A percentile compares a stretch with the other conserved stretches of the same genome.
phyloP scores from a whole-genome alignment of 352 stramenopile species.

The Phytophthora cryptogea region DNA sequence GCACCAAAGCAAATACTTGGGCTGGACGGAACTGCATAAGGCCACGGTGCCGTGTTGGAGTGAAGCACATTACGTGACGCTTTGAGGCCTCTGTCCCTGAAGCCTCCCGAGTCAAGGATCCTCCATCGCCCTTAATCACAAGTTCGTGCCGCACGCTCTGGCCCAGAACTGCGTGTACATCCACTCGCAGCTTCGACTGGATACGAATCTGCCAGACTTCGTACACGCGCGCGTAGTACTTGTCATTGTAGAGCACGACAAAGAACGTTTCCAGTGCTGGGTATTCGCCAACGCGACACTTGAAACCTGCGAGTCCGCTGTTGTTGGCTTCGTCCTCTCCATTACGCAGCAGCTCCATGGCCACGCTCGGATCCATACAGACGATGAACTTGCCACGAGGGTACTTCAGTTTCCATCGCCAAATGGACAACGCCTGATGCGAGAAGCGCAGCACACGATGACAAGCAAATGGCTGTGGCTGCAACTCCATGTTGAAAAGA shows the following conservation, averaged over 20 bases:
- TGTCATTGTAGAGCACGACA: slow-evolving; percentile 89
- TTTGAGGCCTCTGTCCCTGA: slow-evolving; percentile 20
- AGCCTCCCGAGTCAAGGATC: slow-evolving; percentile 21
- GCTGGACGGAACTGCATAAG: slow-evolving; percentile 78
- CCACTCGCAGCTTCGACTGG: slow-evolving; percentile 77
- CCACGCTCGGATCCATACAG: slow-evolving; percentile 73
- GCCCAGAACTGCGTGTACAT: slow-evolving; percentile 87
- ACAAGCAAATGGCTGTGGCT: slow-evolving; percentile 76
- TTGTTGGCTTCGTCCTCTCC: slow-evolving; percentile 22
- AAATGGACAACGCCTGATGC: slow-evolving; percentile 57
- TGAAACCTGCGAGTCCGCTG: slow-evolving; percentile 50
- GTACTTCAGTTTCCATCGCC: slow-evolving; percentile 57
- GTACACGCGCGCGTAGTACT: slow-evolving; percentile 76
- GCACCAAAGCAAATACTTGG: slow-evolving; percentile 86
- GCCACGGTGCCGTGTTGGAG: slow-evolving; percentile 38
- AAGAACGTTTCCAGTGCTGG: slow-evolving; percentile 91
- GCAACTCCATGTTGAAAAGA: slow-evolving; percentile 87
- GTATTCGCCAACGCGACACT: slow-evolving; percentile 88
- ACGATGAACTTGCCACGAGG: slow-evolving; percentile 61
- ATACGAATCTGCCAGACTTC: slow-evolving; percentile 87
- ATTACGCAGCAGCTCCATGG: slow-evolving; percentile 43
- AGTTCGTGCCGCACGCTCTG: slow-evolving; percentile 88
- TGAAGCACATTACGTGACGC: slow-evolving; percentile 57
- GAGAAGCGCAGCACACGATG: slow-evolving; percentile 84
- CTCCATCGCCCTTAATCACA: slow-evolving; percentile 85